Evolutionary conservation across 2,329 filamentous ascomycete species (phyloP), one percentile per base, ranked within the genome.

Genomic region (Pseudogymnoascus sp.): DNA sequence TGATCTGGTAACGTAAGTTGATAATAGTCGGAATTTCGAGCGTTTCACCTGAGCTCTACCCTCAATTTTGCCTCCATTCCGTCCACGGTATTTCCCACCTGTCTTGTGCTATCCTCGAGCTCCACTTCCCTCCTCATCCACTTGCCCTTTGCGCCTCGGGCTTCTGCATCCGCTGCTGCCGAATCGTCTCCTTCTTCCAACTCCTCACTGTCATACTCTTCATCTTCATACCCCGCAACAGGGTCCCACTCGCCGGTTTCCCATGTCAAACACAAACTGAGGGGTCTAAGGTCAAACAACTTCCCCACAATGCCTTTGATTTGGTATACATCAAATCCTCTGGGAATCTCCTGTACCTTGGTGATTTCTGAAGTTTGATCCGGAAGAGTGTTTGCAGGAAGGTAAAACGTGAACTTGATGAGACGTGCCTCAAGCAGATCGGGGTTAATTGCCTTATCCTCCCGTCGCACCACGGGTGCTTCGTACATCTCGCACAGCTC

Each of bases 201-300:
- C 50, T 79, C 81, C 66, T 77, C 79, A 50, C 77, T 77, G 47
- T 77, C 78, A 60, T 76, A 80, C 43, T 83, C 83, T 30, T 81
- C 80, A 4, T 83, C 80, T 64, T 85, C 80, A 66, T 84, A 82
- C 63, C 82, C 80, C 7, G 81, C 81, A 0, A 91, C 85, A 0
- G 90, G 90, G 72, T 96, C 91, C 84, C 88, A 90, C 73, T 97
- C 92, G 18, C 90, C 90, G 7, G 91, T 96, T 75, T 96, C 91
- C 88, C 90, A 96, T 0, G 94, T 76, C 57, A 97, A 73, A 39
- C 79, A 80, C 63, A 93, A 75, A 41, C 75, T 75, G 64, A 90
- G 77, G 0, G 91, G 88, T 53, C 79, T 74, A 9, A 89, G 67
- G 1, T 75, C 78, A 68, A 95, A 90, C n/a, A 87, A 72, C 65